Evolutionary conservation across 2,329 filamentous ascomycete species (phyloP).

Genomic region (Elsinoe fawcettii): DNA sequence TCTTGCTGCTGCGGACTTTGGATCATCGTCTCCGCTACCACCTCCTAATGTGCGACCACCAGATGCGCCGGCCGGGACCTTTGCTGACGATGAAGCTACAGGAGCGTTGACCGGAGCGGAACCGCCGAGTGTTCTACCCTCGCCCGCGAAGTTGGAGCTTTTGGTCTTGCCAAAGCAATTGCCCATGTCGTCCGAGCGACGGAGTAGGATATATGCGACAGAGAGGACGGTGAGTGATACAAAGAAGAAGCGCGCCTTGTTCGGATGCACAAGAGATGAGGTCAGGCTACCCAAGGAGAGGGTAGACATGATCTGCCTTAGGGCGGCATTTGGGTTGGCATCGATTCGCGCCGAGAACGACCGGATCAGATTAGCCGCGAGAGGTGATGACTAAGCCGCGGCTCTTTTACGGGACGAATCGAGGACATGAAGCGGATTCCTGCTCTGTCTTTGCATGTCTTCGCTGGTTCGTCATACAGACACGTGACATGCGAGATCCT

Average conservation of each 20-base stretch:
- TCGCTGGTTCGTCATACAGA: too few species aligned
- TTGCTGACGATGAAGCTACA: slow-evolving; percentile 32
- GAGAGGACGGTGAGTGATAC: background rate
- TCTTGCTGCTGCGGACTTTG: slow-evolving; percentile 64
- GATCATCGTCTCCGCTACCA: slow-evolving; percentile 43
- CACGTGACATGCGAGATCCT: background rate
- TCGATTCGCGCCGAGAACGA: background rate
- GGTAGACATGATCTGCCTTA: background rate
- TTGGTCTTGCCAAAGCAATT: slow-evolving; percentile 68
- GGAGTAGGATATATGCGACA: background rate
- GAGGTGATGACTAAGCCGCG: background rate
- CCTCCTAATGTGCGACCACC: slow-evolving; percentile 54
- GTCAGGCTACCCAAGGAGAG: background rate
- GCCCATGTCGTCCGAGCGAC: slow-evolving; percentile 54
- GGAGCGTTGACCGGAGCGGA: slow-evolving; percentile 34
- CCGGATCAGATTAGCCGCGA: background rate
- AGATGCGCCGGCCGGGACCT: slow-evolving; percentile 24
- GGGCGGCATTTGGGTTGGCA: background rate
- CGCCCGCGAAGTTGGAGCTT: slow-evolving; percentile 58
- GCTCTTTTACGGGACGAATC: background rate
- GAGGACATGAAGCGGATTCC: too few species aligned
- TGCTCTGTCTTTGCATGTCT: too few species aligned
- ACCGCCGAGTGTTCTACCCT: slow-evolving; percentile 63
- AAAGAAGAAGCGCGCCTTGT: background rate
- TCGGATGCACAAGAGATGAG: background rate